Base-by-base conservation (phyloP, 352 stramenopile species). In the Pythium rishiriense region DNA sequence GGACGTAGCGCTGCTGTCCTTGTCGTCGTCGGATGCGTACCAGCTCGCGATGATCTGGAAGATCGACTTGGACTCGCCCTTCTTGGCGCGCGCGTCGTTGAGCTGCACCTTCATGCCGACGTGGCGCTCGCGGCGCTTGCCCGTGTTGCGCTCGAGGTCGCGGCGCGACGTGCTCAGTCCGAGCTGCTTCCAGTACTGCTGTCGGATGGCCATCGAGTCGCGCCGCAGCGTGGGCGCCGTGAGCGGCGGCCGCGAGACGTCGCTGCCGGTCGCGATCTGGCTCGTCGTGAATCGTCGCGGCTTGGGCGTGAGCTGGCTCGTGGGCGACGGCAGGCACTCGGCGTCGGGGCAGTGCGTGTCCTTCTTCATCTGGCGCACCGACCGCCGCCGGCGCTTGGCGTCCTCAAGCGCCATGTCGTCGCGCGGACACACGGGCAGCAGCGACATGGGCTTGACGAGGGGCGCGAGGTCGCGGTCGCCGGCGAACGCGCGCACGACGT, bases 181-280 rank as follows among this genome's bases (percentile, higher is more conserved):
- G 11, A 96, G 66, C 61, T 96, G 85, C 57, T 76, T 94, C 87
- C 82, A 93, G 65, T 96, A 96, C 65, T 94, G 81, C 65, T 90
- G 81, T 41, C 87, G 83, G 53, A 96, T 92, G 4, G 84, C 83
- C 63, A 89, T 88, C 22, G 81, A 90, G 68, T 96, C 87, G 57
- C 88, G 88, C 43, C 85, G 84, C 29, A 91, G 70, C 47, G 79
- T 68, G 24, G 78, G 71, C 2, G 71, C 45, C 7, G 66, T 55
- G 22, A 62, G 56, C 51, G 37, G 63, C 37, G 56, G 51, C 33
- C 46, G 69, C 33, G 46, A 48, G 7, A 69, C 62, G 21, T 69
- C 62, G 22, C 48, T 55, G 6, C 62, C 62, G 10, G 28, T 19
- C 2, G 39, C 54, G 37, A 60, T 50, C 22, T 76, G 41, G 22